Evolutionary conservation across 2,329 filamentous ascomycete species (phyloP).

Genomic region (Neodidymelliopsis sp.): DNA sequence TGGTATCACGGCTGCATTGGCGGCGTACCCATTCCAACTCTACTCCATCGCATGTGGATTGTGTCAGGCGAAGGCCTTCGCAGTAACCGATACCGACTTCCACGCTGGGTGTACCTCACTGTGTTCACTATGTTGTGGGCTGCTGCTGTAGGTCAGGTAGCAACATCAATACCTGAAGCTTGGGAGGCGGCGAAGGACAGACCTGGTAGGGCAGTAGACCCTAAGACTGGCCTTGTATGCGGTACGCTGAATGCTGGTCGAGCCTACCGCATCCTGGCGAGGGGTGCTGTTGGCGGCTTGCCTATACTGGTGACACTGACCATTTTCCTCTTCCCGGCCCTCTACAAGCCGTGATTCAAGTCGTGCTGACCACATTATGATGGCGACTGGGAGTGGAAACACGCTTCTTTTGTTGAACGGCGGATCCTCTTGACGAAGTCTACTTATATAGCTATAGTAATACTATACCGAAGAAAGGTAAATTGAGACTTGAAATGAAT

Average conservation of each 20-base stretch:
- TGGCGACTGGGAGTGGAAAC: not conserved
- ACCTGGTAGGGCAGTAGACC: not conserved
- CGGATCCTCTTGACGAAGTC: no score
- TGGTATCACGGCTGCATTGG: slow-evolving; percentile 10
- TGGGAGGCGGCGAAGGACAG: not conserved
- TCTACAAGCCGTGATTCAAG: slow-evolving; percentile 4
- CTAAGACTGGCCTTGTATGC: slow-evolving; percentile 3
- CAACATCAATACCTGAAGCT: slow-evolving; percentile 6
- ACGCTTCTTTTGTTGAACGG: no score
- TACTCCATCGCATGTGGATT: not conserved
- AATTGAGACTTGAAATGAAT: no score
- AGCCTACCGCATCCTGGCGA: slow-evolving; percentile 9
- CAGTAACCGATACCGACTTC: slow-evolving; percentile 13
- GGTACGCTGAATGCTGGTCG: not conserved
- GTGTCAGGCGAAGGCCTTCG: slow-evolving; percentile 9
- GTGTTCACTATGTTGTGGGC: slow-evolving; percentile 2
- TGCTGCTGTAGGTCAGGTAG: not conserved
- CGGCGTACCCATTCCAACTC: slow-evolving; percentile 6
- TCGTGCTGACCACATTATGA: no score
- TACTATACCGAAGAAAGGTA: no score
- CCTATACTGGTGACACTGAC: slow-evolving; percentile 9
- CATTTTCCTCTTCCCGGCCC: slow-evolving; percentile 19
- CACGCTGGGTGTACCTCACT: slow-evolving; percentile 1
- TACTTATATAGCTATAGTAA: no score
- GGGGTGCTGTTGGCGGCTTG: not conserved